Percentiles rank a stretch among this genome's conserved stretches.
Conservation (phyloP, 1,284 basidiomycete species). For the Wolfiporia cocos region DNA sequence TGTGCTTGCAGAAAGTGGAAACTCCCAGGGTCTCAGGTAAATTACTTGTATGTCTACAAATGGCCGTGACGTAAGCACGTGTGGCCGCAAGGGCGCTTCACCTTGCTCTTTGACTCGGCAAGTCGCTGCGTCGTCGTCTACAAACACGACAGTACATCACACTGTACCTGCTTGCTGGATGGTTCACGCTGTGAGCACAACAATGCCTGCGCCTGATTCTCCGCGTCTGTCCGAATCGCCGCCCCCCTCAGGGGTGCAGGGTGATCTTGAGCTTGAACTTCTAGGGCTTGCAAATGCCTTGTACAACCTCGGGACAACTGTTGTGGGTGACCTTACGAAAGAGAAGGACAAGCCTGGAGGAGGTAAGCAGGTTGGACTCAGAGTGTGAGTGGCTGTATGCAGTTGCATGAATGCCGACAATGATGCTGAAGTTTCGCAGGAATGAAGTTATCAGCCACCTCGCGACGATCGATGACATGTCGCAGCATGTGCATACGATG, state of each 20-base stretch:
- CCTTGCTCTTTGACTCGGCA: too few species aligned
- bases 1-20: too few species aligned
- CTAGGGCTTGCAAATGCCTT: constrained; percentile 67
- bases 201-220: constrained; percentile 55
- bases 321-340: constrained; percentile 72
- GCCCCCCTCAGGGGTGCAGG: constrained; percentile 57
- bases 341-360: constrained; percentile 61
- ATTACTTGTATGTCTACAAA: too few species aligned
- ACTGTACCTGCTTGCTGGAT: not conserved
- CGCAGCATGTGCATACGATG: constrained; percentile 51
- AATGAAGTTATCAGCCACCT: constrained; percentile 69
- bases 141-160: too few species aligned
- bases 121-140: too few species aligned
- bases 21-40: too few species aligned
- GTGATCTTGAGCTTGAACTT: constrained; percentile 70
- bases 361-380: constrained; percentile 62
- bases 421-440: constrained; percentile 27
- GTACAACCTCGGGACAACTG: constrained; percentile 73
- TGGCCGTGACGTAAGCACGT: too few species aligned
- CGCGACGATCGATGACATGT: constrained; percentile 56
- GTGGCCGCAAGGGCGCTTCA: too few species aligned
- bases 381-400: constrained; percentile 44
- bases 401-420: not conserved
- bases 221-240: constrained; percentile 67
- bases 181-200: not conserved